Evolutionary conservation across 345 rosid species (phyloP).

Genomic region (Psidium guajava): DNA sequence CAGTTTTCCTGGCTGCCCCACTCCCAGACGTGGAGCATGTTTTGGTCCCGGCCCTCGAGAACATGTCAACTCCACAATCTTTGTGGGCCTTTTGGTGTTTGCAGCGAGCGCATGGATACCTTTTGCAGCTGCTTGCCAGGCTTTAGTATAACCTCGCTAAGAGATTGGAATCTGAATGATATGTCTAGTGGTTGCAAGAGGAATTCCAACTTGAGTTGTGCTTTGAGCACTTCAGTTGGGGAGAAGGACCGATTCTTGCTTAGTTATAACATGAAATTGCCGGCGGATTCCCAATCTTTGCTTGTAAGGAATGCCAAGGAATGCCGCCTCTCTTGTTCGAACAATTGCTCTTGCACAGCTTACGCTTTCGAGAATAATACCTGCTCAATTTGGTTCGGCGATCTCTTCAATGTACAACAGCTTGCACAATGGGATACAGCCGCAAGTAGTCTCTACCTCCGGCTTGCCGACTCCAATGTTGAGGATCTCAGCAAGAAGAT

Average conservation of each 20-base stretch:
- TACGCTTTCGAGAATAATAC: conserved; percentile 31
- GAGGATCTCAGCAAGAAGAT: conserved; percentile 18
- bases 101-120: background rate
- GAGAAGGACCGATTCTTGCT: conserved; percentile 22
- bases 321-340: conserved; percentile 14
- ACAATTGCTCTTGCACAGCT: conserved; percentile 54
- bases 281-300: conserved; percentile 4
- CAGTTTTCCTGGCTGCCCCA: background rate
- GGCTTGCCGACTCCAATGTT: conserved; percentile 62
- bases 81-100: background rate
- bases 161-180: conserved; percentile 16
- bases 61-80: background rate
- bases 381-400: conserved; percentile 45
- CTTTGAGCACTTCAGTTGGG: conserved; percentile 23
- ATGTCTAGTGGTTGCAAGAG: conserved; percentile 55
- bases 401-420: conserved; percentile 31
- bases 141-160: background rate
- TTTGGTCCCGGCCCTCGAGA: background rate
- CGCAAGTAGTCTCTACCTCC: conserved; percentile 31
- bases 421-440: conserved; percentile 15
- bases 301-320: background rate
- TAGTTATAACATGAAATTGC: conserved; percentile 10
- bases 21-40: background rate
- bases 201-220: conserved; percentile 33
- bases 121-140: background rate